phyloP scores from a whole-genome alignment of 2,329 filamentous ascomycete genomes.

The Sphaerostilbella broomeana region DNA sequence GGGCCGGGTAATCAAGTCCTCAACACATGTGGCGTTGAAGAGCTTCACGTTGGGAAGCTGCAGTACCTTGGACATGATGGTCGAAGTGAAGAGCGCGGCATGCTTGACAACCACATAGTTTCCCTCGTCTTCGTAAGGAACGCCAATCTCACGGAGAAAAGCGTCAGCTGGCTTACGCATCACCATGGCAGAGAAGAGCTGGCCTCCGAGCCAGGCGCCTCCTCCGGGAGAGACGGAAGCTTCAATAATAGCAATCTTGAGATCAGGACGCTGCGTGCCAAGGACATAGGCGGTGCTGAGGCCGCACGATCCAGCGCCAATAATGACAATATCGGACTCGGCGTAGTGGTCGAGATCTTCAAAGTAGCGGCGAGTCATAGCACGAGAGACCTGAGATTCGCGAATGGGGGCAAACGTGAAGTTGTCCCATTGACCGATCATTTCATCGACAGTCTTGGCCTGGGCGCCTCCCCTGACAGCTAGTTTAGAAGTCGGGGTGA shows the following conservation, averaged over 20 bases:
- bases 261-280: slow-evolving; percentile 74
- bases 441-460: slow-evolving; percentile 52
- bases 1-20: slow-evolving; percentile 83
- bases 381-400: slow-evolving; percentile 84
- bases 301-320: slow-evolving; percentile 84
- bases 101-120: slow-evolving; percentile 91
- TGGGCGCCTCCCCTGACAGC: slow-evolving; percentile 23
- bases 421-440: slow-evolving; percentile 70
- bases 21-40: slow-evolving; percentile 89
- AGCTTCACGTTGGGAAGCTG: slow-evolving; percentile 88
- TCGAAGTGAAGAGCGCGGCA: slow-evolving; percentile 85
- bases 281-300: slow-evolving; percentile 79
- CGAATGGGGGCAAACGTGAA: slow-evolving; percentile 84
- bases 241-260: slow-evolving; percentile 88
- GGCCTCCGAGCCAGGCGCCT: slow-evolving; percentile 87
- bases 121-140: slow-evolving; percentile 82
- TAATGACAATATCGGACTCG: slow-evolving; percentile 89
- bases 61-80: slow-evolving; percentile 75
- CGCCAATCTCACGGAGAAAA: slow-evolving; percentile 74
- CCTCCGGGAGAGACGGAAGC: slow-evolving; percentile 81
- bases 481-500: slow-evolving; percentile 40
- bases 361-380: slow-evolving; percentile 93
- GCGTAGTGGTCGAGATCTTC: slow-evolving; percentile 80
- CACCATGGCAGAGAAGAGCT: slow-evolving; percentile 92
- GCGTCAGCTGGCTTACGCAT: slow-evolving; percentile 88